phyloP scores from a whole-genome alignment of 2,329 filamentous ascomycete genomes.

The Teratosphaeria destructans region DNA sequence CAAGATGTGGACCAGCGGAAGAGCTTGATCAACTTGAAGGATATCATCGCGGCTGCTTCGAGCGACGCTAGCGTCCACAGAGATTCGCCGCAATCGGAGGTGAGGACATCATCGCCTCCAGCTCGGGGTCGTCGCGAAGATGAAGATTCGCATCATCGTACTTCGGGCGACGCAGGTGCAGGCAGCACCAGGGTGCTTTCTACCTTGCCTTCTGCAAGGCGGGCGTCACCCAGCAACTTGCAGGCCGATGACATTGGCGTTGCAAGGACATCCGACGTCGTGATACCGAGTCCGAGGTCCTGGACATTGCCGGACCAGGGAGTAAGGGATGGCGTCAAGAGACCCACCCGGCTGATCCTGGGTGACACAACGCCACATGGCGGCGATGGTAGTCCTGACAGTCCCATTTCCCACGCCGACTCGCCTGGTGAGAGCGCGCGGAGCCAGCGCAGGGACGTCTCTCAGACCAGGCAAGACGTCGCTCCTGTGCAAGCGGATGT shows the following conservation, averaged over 20 bases:
- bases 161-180: neutral
- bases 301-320: constrained; percentile 4
- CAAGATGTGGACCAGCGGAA: constrained; percentile 11
- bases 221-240: neutral
- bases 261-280: constrained; percentile 3
- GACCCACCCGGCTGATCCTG: constrained; percentile 5
- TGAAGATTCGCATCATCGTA: neutral
- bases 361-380: constrained; percentile 1
- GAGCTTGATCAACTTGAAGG: constrained; percentile 14
- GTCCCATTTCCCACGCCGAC: neutral
- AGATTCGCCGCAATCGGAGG: neutral
- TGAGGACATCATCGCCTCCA: neutral
- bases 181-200: neutral
- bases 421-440: constrained; percentile 1
- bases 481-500: neutral
- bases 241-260: constrained; percentile 4
- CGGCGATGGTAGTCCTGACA: neutral
- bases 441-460: neutral
- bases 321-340: constrained; percentile 9
- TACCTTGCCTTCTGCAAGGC: constrained; percentile 3
- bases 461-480: neutral
- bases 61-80: neutral
- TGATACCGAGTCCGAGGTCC: neutral
- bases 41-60: constrained; percentile 4
- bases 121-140: neutral